Conservation (phyloP, 2,329 filamentous ascomycete genomes). For the Monilinia fructicola region DNA sequence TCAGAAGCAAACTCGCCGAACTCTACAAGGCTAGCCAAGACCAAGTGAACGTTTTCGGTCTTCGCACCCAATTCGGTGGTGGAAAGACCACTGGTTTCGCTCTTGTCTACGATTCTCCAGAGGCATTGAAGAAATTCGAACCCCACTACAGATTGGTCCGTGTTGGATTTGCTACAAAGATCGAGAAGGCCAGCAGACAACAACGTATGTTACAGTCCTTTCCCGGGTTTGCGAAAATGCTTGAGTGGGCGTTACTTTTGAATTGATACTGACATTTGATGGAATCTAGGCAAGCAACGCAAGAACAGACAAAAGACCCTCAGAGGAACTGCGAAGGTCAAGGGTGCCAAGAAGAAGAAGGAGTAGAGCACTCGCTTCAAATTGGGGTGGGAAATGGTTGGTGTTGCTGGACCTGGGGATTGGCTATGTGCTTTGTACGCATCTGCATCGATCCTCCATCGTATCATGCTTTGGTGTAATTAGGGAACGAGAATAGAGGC, state of each 20-base stretch:
- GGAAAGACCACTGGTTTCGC: conserved; percentile 99
- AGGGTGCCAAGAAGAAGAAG: conserved; percentile 94
- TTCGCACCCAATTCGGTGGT: conserved; percentile 98
- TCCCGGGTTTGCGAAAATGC: conserved; percentile 10
- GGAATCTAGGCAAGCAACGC: conserved; percentile 89
- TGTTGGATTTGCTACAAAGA: conserved; percentile 88
- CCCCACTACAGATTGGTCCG: conserved; percentile 95
- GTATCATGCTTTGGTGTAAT: conserved; percentile 33
- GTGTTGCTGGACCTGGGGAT: conserved; percentile 38
- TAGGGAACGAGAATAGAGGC: conserved; percentile 31
- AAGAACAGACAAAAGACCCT: conserved; percentile 99
- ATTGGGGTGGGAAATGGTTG: conserved; percentile 35
- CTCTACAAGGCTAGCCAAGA: conserved; percentile 99
- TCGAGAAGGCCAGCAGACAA: conserved; percentile 97
- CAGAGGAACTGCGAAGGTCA: conserved; percentile 96
- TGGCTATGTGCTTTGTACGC: conserved; percentile 37
- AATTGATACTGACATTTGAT: conserved; percentile 31
- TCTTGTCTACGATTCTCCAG: conserved; percentile 95
- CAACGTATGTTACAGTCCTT: conserved; percentile 74
- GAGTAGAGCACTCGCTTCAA: conserved; percentile 59
- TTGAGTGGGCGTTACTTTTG: not conserved
- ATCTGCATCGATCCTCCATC: conserved; percentile 36
- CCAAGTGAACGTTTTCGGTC: conserved; percentile 95
- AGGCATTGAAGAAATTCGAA: conserved; percentile 99
- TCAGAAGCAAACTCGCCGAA: conserved; percentile 88